Base-by-base conservation (phyloP, 257 asterid species). In the Petunia secreta region DNA sequence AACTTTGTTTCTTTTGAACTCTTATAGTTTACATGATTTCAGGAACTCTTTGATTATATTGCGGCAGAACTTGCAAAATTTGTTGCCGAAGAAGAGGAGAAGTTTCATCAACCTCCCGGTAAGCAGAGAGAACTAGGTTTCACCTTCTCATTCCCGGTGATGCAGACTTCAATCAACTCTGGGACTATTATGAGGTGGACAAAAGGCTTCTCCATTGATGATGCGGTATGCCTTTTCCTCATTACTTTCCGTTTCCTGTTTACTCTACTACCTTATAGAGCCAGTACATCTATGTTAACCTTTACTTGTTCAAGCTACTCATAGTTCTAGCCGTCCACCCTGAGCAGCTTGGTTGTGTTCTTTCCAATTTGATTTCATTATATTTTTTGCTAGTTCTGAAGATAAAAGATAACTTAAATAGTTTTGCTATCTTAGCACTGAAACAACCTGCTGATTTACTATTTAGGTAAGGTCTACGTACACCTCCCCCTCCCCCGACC, bases 131-230 rank as follows among this genome's bases (percentile, higher is more conserved):
- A 87, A 79, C 85, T 87, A 34, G 90, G 88, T 63, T 87, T 87
- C 82, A 87, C 90, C 4, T 87, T 87, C 85, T 87, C 90, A 10
- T 87, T 87, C 82, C 90, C 88, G 37, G 88, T 87, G 78, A 87
- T 84, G 90, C 90, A 87, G 62, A 91, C 87, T 82, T 90, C 98
- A 10, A 90, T 92, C 73, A 88, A 91, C 82, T 89, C 95, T 15
- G 98, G 98, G 73, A 89, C 87, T 64, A 94, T 94, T n/a, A 91
- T 94, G 71, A 86, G 95, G 88, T 94, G 98, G 98, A 92, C 97
- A 1, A 94, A 94, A 80, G 98, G 98, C 83, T 94, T 94, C 88
- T 87, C 93, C 25, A 91, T 94, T 65, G 87, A 89, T 83, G 97
- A 92, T 67, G 65, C 90, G 78, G 97, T 94, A 79, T 50, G 55